Conservation (phyloP, 495 filamentous ascomycete species). For the Pseudevernia furfuracea region DNA sequence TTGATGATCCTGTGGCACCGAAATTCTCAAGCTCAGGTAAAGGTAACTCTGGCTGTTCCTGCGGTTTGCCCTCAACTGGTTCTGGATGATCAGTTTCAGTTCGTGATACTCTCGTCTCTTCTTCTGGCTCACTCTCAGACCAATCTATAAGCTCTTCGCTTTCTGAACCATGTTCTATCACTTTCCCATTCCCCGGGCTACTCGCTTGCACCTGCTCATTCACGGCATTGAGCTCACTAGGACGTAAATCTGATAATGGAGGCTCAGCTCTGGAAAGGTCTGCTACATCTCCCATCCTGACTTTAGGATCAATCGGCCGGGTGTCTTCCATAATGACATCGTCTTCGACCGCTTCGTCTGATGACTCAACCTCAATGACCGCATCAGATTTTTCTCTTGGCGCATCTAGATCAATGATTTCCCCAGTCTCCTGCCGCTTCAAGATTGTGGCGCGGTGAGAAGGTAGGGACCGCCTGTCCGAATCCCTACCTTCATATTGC, state of each 20-base stretch:
- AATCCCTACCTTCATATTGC: constrained; percentile 24
- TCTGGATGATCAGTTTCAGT: constrained; percentile 34
- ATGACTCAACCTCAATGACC: constrained; percentile 40
- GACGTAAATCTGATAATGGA: constrained; percentile 25
- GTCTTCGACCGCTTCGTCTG: constrained; percentile 29
- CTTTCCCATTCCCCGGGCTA: neutral
- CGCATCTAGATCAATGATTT: constrained; percentile 43
- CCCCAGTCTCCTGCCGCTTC: constrained; percentile 35
- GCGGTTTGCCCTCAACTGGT: constrained; percentile 18
- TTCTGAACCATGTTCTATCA: constrained; percentile 18
- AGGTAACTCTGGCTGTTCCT: constrained; percentile 34
- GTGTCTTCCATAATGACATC: constrained; percentile 52
- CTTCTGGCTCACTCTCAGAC: constrained; percentile 39
- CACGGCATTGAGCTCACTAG: neutral
- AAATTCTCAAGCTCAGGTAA: constrained; percentile 51
- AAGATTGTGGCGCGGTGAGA: constrained; percentile 33
- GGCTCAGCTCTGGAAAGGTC: constrained; percentile 36
- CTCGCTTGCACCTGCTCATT: neutral
- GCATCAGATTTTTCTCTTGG: constrained; percentile 29
- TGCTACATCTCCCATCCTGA: constrained; percentile 38
- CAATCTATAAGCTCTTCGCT: constrained; percentile 34
- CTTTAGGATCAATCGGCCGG: constrained; percentile 25
- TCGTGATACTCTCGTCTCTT: constrained; percentile 28
- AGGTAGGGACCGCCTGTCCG: constrained; percentile 9
- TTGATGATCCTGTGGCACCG: constrained; percentile 16